phyloP scores from a whole-genome alignment of 1,284 basidiomycete genomes.

The Trametes pubescens region DNA sequence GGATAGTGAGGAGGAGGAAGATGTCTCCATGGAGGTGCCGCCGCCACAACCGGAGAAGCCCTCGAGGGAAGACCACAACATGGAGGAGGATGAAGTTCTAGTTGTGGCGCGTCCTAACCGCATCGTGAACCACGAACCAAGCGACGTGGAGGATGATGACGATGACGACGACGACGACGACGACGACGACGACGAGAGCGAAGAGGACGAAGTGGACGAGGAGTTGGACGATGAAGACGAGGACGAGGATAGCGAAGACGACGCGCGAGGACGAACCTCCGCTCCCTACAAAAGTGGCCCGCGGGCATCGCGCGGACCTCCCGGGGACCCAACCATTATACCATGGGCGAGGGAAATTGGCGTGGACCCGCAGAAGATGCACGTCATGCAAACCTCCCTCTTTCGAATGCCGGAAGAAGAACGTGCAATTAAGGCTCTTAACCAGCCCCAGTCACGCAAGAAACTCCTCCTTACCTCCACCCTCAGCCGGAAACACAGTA shows the following conservation, averaged over 20 bases:
- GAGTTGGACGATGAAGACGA: slow-evolving; percentile 27
- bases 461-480: slow-evolving; percentile 47
- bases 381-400: slow-evolving; percentile 91
- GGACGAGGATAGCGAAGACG: slow-evolving; percentile 21
- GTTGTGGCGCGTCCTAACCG: slow-evolving; percentile 11
- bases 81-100: slow-evolving; percentile 30
- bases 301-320: slow-evolving; percentile 41
- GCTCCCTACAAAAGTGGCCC: slow-evolving; percentile 29
- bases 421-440: slow-evolving; percentile 61
- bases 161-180: slow-evolving; percentile 10
- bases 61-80: slow-evolving; percentile 18
- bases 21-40: slow-evolving; percentile 27
- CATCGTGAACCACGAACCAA: slow-evolving; percentile 4
- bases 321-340: slow-evolving; percentile 44
- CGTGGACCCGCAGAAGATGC: slow-evolving; percentile 83
- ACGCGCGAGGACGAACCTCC: slow-evolving; percentile 21
- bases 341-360: slow-evolving; percentile 77
- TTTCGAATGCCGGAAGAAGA: slow-evolving; percentile 81
- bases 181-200: slow-evolving; percentile 23
- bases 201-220: slow-evolving; percentile 45
- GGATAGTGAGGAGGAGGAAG: slow-evolving; percentile 39
- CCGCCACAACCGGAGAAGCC: slow-evolving; percentile 20
- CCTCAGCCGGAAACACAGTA: slow-evolving; percentile 72
- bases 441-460: slow-evolving; percentile 49
- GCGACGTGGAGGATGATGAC: slow-evolving; percentile 24